These are phyloP conservation scores for Lantana camara DNA, from an alignment of 257 asterid species.

Conservation along the genomic window DNA sequence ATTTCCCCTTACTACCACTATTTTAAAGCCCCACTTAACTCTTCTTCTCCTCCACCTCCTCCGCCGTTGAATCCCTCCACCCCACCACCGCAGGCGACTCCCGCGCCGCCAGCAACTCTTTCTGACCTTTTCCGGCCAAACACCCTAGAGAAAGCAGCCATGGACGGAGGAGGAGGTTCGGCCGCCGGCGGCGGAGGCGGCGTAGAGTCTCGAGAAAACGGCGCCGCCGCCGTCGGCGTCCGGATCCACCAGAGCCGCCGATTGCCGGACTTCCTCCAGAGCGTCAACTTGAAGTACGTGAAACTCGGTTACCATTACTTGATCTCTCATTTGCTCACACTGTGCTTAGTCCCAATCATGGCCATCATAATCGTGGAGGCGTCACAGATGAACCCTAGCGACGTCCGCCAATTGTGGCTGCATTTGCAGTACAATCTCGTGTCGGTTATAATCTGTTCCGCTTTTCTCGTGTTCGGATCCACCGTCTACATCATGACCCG, in stretches of 20 bases:
- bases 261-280: conserved; percentile 78
- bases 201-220: conserved; percentile 4
- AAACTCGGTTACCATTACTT: conserved; percentile 84
- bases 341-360: conserved; percentile 67
- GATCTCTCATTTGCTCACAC: conserved; percentile 70
- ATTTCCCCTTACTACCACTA: conserved; percentile 16
- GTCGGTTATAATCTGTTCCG: conserved; percentile 58
- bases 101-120: background rate
- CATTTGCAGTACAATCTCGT: conserved; percentile 74
- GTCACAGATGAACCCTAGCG: conserved; percentile 72
- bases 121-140: background rate
- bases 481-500: conserved; percentile 74
- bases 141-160: conserved; percentile 22
- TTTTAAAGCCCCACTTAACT: conserved; percentile 9
- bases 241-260: conserved; percentile 67
- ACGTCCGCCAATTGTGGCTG: conserved; percentile 62
- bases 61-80: background rate
- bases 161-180: conserved; percentile 48
- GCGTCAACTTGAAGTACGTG: conserved; percentile 82
- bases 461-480: conserved; percentile 69
- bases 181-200: background rate
- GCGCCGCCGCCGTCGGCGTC: conserved; percentile 47
- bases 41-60: background rate
- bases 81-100: no score
- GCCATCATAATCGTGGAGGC: conserved; percentile 53